Evolutionary conservation across 805 yeast genomes (phyloP), one percentile per base, ranked within the genome.

Genomic region (Sugiyamaella qingdaonensis): DNA sequence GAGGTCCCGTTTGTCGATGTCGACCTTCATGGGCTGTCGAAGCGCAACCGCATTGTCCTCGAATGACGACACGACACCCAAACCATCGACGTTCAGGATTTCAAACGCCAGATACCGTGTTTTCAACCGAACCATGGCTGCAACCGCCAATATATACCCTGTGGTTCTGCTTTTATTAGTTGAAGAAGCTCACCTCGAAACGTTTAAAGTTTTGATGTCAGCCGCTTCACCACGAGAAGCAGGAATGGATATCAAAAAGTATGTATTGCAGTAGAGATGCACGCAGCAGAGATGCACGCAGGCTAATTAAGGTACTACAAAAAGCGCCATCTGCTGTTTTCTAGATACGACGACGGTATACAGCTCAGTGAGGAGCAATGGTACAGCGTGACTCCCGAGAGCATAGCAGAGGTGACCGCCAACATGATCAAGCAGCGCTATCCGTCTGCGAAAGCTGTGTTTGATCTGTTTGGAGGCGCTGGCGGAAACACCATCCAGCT

Each of bases 311-410:
- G 52, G 32, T 63, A 51, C 52, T 64, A 56, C 52, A 19, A 66
- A 19, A 75, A 78, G 41, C 68, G 95, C n/a, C 76, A 79, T 58
- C 64, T 65, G 13, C 64, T 90, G 9, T 90, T 90, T 64, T 71
- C 80, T 4, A 73, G 69, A 57, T 86, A 75, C 59, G 88, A 87
- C 61, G 77, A 81, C 5, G 92, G 94, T 0, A 75, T 89, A 1
- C 74, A 74, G 50, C 73, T 91, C 72, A 85, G 86, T 1, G 72
- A 78, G 13, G 94, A 85, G 63, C 74, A 89, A 48, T 87, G 96
- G 94, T 91, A 76, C 67, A 84, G 92, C 52, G 96, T 89, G 4
- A 91, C 98, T 0, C 91, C 96, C 0, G 97, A 91, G 62, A 61
- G 66, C 1, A 71, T 87, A 1, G 94, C 96, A 84, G 58, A 57